These are phyloP conservation scores for Neurospora intermedia DNA, from an alignment of 495 filamentous ascomycete genomes.

Conservation along the genomic window DNA sequence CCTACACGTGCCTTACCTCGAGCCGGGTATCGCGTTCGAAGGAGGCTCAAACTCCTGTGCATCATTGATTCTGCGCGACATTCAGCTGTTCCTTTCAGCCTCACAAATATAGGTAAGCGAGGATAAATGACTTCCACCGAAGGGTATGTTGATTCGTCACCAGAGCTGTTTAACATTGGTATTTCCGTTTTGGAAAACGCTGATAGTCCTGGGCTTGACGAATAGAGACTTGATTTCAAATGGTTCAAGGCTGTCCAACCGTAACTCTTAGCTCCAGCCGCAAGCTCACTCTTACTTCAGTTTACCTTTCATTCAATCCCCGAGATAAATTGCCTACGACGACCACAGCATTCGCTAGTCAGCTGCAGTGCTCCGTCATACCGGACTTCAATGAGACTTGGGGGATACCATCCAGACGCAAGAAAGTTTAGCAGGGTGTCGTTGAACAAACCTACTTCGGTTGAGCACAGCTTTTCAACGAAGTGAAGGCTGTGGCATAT, in stretches of 20 bases:
- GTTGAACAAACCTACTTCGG: not conserved
- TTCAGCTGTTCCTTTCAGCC: not conserved
- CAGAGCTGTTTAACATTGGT: not conserved
- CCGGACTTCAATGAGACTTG: not conserved
- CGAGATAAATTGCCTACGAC: not conserved
- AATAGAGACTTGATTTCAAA: not conserved
- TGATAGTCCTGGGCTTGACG: not conserved
- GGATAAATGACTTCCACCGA: not conserved
- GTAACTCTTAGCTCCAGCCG: not conserved
- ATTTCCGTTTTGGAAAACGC: not conserved
- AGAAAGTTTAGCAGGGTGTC: not conserved
- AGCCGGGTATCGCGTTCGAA: not conserved
- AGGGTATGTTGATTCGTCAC: not conserved
- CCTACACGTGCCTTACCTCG: not conserved
- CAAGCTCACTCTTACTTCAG: not conserved
- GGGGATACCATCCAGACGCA: not conserved
- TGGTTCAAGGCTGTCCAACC: not conserved
- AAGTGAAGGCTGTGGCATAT: not conserved
- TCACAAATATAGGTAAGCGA: not conserved
- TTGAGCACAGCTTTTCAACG: not conserved
- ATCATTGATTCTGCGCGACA: not conserved
- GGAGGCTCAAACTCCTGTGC: not conserved
- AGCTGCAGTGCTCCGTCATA: not conserved
- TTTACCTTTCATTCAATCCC: not conserved
- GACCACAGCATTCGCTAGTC: not conserved